Evolutionary conservation across 805 yeast genomes (phyloP).

Genomic region (Jamesozyma piceae): DNA sequence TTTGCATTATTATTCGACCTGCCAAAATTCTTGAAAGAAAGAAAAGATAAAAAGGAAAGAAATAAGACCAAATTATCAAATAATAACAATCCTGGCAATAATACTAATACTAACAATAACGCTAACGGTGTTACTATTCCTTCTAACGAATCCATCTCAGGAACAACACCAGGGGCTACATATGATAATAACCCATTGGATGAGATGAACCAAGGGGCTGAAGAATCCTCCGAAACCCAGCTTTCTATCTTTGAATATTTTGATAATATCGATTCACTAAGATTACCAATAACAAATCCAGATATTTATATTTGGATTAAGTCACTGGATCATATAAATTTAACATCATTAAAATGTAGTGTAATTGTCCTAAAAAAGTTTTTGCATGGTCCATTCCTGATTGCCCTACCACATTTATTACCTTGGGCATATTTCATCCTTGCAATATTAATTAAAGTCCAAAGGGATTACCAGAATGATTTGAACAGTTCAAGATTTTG

Average conservation of each 20-base stretch:
- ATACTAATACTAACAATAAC: not conserved
- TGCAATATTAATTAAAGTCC: constrained; percentile 49
- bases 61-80: constrained; percentile 31
- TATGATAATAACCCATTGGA: not conserved
- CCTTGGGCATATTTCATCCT: constrained; percentile 70
- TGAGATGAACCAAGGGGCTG: not conserved
- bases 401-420: constrained; percentile 62
- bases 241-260: constrained; percentile 8
- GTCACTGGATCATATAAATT: constrained; percentile 46
- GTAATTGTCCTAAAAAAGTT: constrained; percentile 59
- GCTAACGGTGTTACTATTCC: not conserved
- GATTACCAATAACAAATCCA: constrained; percentile 19
- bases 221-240: not conserved
- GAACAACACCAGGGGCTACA: not conserved
- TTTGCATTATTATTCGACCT: constrained; percentile 66
- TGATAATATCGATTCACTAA: constrained; percentile 23
- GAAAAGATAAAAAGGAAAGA: constrained; percentile 63
- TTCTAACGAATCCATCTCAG: not conserved
- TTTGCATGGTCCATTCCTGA: constrained; percentile 55
- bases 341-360: constrained; percentile 59
- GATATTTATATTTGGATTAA: constrained; percentile 41
- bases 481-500: constrained; percentile 20
- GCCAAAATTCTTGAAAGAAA: constrained; percentile 61
- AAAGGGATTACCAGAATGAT: constrained; percentile 12
- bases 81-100: not conserved